Base-by-base conservation (phyloP, 345 rosid species). In the Euphorbia peplus region DNA sequence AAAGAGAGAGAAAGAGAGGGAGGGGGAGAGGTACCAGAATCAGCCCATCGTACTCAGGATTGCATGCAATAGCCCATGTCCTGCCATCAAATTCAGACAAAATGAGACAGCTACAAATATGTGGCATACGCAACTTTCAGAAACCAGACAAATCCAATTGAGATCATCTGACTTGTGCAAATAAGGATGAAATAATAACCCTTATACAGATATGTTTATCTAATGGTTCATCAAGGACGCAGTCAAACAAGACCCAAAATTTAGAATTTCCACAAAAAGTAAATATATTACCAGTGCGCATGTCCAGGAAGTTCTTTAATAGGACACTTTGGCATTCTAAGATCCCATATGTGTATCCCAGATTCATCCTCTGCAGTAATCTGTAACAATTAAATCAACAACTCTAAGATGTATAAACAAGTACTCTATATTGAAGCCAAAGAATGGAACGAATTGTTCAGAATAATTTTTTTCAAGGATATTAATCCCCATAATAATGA, bases 51-150 rank as follows among this genome's bases (percentile, higher is more conserved):
- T 83, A 87, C 78, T 91, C 90, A 53, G 95, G 96, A 63, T 91
- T 93, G 74, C 95, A 91, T 21, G 77, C 81, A 63, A 91, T 88
- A 73, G 95, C 83, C 91, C 98, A 91, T 30, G 97, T 82, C 98
- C 98, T 91, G 88, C 78, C 74, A 79, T 74, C 25, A 76, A 56
- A 66, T 39, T 56, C 19, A 61, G 57, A 73, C 63, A 70, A 67
- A 61, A 61, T 60, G 41, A 52, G 50, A 51, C 66, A 54, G 61
- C 53, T 13, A 75, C 24, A 50, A 67, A 46, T 47, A 71, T 62
- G 39, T 53, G 26, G 9, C 52, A 42, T 44, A 53, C 19, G 22
- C 7, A 56, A 47, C 39, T 28, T 35, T 12, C 7, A 41, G 3
- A 39, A 48, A 35, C 46, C 37, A 25, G 26, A 13, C 22, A 42